These are phyloP conservation scores for Psilocybe azurescens DNA, from an alignment of 768 basidiomycete genomes.

Conservation along the genomic window DNA sequence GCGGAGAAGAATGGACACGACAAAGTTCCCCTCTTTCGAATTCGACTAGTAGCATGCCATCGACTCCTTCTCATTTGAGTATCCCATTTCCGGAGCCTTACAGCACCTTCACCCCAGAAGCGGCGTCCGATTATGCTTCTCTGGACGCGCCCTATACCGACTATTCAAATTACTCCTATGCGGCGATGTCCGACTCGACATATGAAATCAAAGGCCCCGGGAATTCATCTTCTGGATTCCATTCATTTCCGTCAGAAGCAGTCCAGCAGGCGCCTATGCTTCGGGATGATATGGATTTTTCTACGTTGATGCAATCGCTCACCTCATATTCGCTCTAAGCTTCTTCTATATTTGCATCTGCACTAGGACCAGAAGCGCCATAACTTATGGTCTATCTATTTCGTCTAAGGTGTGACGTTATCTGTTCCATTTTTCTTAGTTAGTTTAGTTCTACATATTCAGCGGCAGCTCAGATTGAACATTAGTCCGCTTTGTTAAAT, in stretches of 20 bases:
- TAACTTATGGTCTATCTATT: conserved; percentile 7
- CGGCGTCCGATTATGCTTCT: conserved; percentile 30
- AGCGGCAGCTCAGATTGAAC: neutral
- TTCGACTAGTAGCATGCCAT: conserved; percentile 40
- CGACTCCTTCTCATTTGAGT: conserved; percentile 42
- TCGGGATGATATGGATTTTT: conserved; percentile 36
- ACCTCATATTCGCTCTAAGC: conserved; percentile 33
- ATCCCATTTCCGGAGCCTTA: conserved; percentile 34
- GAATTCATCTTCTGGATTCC: conserved; percentile 25
- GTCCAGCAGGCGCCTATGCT: conserved; percentile 28
- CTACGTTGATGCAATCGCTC: conserved; percentile 40
- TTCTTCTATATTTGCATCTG: neutral
- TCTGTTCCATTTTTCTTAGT: neutral
- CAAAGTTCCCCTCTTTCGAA: conserved; percentile 47
- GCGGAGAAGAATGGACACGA: conserved; percentile 46
- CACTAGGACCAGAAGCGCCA: conserved; percentile 2
- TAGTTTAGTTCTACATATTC: neutral
- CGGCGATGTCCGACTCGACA: conserved; percentile 22
- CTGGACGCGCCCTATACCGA: conserved; percentile 29
- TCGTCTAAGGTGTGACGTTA: neutral
- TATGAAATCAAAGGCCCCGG: conserved; percentile 20
- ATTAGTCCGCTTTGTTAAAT: neutral
- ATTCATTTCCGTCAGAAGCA: conserved; percentile 26
- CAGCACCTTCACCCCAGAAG: conserved; percentile 28
- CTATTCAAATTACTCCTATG: conserved; percentile 27